Conservation (phyloP, 768 basidiomycete genomes). For the Lenzites betulinus region DNA sequence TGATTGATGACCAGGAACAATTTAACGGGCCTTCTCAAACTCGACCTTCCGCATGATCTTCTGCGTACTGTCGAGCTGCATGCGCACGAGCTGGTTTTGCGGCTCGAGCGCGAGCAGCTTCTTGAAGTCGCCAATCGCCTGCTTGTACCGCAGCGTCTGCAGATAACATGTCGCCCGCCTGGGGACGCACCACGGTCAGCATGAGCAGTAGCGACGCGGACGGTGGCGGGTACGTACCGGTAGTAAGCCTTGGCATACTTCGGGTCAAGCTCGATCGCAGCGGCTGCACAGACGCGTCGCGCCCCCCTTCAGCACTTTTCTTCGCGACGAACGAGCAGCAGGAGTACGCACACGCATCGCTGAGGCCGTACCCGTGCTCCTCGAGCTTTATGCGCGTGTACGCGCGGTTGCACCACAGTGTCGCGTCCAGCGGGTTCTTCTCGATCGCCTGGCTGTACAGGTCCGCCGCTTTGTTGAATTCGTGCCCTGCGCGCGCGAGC, state of each 20-base stretch:
- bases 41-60: conserved; percentile 89
- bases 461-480: conserved; percentile 73
- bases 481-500: conserved; percentile 51
- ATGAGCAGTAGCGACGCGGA: conserved; percentile 17
- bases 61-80: conserved; percentile 84
- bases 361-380: conserved; percentile 89
- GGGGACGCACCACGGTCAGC: not conserved
- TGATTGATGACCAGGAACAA: not conserved
- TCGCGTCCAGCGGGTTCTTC: conserved; percentile 85
- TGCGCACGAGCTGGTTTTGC: conserved; percentile 74
- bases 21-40: conserved; percentile 78
- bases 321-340: too few species aligned
- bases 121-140: conserved; percentile 87
- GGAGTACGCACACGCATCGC: conserved; percentile 73
- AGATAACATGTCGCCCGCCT: conserved; percentile 91
- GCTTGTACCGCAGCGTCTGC: conserved; percentile 84
- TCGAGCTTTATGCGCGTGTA: conserved; percentile 92
- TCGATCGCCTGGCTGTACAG: conserved; percentile 86
- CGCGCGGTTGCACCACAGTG: conserved; percentile 93
- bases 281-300: conserved; percentile 44
- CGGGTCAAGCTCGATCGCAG: conserved; percentile 85
- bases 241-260: conserved; percentile 91
- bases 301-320: too few species aligned
- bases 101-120: conserved; percentile 85
- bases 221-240: conserved; percentile 45